A percentile compares a stretch with the other conserved stretches of the same genome.
phyloP scores from a whole-genome alignment of 352 stramenopile species.

The Phytophthora niederhauseri region DNA sequence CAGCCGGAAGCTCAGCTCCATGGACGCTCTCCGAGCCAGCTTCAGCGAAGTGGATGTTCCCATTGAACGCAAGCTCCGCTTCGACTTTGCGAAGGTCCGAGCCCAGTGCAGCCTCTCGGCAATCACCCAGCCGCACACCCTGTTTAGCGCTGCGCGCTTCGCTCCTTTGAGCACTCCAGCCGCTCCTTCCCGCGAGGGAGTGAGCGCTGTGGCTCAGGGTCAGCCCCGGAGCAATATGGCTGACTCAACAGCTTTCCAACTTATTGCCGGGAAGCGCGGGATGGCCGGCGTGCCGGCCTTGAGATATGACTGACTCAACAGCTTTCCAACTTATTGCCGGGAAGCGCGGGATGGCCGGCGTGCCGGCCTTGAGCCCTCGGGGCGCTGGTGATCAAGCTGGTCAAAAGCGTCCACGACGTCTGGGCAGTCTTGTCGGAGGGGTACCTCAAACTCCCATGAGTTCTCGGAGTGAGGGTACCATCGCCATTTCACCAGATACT shows the following conservation, averaged over 20 bases:
- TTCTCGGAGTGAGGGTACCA: too few relatives aligned
- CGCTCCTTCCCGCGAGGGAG: neutral
- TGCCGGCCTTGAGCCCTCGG: neutral
- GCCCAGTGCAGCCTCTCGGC: neutral
- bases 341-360: neutral
- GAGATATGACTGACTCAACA: neutral
- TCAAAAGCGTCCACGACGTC: neutral
- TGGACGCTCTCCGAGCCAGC: neutral
- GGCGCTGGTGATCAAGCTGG: neutral
- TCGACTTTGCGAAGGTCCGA: neutral
- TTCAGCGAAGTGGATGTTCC: neutral
- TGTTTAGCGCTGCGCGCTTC: neutral
- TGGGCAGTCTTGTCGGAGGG: neutral
- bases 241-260: neutral
- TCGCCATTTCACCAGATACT: too few relatives aligned
- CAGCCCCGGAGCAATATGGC: neutral
- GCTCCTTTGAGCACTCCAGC: neutral
- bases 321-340: neutral
- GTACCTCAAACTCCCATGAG: too few relatives aligned
- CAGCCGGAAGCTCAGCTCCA: too few relatives aligned
- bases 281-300: too few relatives aligned
- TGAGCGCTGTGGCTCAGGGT: neutral
- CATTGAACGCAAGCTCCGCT: neutral
- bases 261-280: neutral
- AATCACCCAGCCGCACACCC: neutral